Conservation (phyloP, 768 basidiomycete genomes). For the Kwoniella botswanensis region DNA sequence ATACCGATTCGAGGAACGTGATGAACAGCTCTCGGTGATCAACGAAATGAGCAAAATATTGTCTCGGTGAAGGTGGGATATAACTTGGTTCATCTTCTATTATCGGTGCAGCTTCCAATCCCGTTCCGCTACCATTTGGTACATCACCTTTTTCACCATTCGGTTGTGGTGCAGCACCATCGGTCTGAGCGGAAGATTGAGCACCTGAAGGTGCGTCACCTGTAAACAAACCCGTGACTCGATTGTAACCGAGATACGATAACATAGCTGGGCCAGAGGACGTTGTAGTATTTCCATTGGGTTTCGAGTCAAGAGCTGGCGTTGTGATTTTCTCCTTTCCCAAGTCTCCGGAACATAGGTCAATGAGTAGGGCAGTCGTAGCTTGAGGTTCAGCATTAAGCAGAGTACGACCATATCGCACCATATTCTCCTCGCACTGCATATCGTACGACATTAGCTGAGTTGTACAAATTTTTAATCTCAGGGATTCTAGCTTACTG, state of each 20-base stretch:
- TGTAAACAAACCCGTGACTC: constrained; percentile 61
- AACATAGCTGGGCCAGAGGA: constrained; percentile 67
- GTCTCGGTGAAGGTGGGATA: constrained; percentile 70
- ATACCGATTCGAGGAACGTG: constrained; percentile 85
- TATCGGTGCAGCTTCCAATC: constrained; percentile 8
- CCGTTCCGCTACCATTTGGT: background rate
- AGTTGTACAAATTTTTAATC: background rate
- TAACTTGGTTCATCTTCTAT: constrained; percentile 35
- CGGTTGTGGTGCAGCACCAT: constrained; percentile 11
- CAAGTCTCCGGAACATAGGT: constrained; percentile 75
- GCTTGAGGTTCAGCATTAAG: constrained; percentile 80
- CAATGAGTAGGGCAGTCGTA: constrained; percentile 88
- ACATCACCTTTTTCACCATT: constrained; percentile 24
- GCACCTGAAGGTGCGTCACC: constrained; percentile 58
- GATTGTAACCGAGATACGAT: constrained; percentile 76
- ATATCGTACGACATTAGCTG: constrained; percentile 10
- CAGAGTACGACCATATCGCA: constrained; percentile 85
- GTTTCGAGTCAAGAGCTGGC: constrained; percentile 35
- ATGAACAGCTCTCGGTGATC: constrained; percentile 84
- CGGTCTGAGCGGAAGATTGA: constrained; percentile 57
- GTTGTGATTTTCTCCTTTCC: constrained; percentile 50
- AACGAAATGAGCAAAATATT: constrained; percentile 93
- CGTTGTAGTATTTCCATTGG: constrained; percentile 22
- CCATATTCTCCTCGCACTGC: constrained; percentile 80
- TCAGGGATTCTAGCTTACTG: constrained; percentile 62